Percentiles rank a stretch among this genome's conserved stretches.
Evolutionary conservation across 305 asterid genomes (phyloP).

Genomic region (Rubia peregrina): DNA sequence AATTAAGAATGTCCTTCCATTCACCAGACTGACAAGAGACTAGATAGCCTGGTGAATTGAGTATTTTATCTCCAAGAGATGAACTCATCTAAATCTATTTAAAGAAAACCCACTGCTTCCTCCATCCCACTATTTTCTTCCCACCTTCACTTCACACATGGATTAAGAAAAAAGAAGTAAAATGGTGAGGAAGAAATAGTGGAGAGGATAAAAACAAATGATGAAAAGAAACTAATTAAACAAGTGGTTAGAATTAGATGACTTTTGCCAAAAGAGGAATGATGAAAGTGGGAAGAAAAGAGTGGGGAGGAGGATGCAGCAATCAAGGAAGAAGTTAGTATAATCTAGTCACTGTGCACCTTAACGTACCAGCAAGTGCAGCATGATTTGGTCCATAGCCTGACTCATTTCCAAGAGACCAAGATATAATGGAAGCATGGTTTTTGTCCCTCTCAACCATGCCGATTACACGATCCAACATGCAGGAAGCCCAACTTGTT

Average conservation of each 20-base stretch:
- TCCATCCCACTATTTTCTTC: not conserved
- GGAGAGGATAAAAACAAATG: not conserved
- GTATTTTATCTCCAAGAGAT: not conserved
- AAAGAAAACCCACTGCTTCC: not conserved
- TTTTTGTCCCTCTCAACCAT: conserved; percentile 99
- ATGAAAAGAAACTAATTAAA: not conserved
- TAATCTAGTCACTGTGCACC: not conserved
- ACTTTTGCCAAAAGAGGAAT: not conserved
- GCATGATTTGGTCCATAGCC: conserved; percentile 94
- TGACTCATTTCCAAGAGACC: conserved; percentile 97
- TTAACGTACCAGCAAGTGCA: conserved; percentile 72
- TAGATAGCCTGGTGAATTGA: not conserved
- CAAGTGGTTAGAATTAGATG: not conserved
- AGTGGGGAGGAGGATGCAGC: not conserved
- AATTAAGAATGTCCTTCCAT: not conserved
- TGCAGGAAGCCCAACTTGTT: conserved; percentile 77
- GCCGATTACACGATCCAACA: conserved; percentile 90
- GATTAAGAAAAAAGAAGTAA: not conserved
- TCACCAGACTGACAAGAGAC: not conserved
- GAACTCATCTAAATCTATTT: not conserved
- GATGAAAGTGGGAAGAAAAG: not conserved
- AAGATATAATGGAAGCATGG: conserved; percentile 82
- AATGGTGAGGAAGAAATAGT: not conserved
- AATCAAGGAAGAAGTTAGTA: not conserved
- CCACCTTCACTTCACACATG: not conserved